Base-by-base conservation (phyloP, 2,329 filamentous ascomycete species). In the Sarocladium brachiariae region DNA sequence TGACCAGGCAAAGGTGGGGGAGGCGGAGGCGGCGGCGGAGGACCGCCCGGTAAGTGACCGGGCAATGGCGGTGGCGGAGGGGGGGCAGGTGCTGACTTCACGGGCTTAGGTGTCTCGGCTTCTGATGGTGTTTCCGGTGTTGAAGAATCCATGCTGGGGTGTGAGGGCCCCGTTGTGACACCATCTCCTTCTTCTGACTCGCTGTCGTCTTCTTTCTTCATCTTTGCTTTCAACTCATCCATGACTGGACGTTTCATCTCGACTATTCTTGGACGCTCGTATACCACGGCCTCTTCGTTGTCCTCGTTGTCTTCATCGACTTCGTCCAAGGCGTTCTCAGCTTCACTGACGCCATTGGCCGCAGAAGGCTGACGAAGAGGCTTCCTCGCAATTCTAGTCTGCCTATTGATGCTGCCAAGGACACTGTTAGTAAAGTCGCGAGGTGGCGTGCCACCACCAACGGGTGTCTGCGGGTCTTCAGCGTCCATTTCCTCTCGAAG, bases 401-500 rank as follows among this genome's bases (percentile, higher is more conserved):
- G 74, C 50, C 86, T 78, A 55, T 80, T 77, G 56, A 89, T 84
- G 55, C 80, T 86, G 50, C 86, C 86, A 46, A 96, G 77, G 56
- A 89, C 81, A 58, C 84, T 86, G 62, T 86, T 83, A 54, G 81
- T 82, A 58, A 91, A 79, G 57, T 86, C 80, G 48, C 74, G 72
- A 19, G 78, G 78, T 9, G 81, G 76, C 33, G 77, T 76, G 23
- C 67, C 73, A 24, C 66, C 62, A 3, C 68, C 78, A 58, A 63
- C 76, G 67, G 61, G 78, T 66, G 56, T 73, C 68, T 48, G 70
- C 70, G 55, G 70, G 53, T 73, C 73, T 43, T 74, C 72, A 54
- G 95, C 62, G 51, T 75, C 75, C 93, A 99, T 99, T 69, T 91
- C 85, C 69, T 97, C 92, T 52, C 93, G 86, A 47, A 97, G 76